phyloP scores from a whole-genome alignment of 2,329 filamentous ascomycete genomes.

The Aspergillus sp. region DNA sequence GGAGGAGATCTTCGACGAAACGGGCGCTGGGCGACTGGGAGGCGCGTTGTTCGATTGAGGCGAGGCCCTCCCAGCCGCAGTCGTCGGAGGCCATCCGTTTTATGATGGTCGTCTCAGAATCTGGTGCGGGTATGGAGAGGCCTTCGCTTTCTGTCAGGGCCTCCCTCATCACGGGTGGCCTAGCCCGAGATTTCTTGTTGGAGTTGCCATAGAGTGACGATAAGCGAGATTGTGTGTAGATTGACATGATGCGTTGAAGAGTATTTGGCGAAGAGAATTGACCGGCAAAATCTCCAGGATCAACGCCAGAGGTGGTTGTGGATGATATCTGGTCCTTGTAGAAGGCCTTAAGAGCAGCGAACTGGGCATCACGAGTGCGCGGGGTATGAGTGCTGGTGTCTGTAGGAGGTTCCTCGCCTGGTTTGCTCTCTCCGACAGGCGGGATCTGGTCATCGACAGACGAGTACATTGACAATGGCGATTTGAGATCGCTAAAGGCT shows the following conservation, averaged over 20 bases:
- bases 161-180: slow-evolving; percentile 76
- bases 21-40: slow-evolving; percentile 53
- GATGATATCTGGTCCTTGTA: slow-evolving; percentile 73
- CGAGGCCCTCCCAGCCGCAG: slow-evolving; percentile 64
- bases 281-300: slow-evolving; percentile 49
- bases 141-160: slow-evolving; percentile 71
- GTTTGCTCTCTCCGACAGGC: slow-evolving; percentile 24
- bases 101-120: slow-evolving; percentile 61
- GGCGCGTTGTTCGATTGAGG: slow-evolving; percentile 53
- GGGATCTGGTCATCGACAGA: slow-evolving; percentile 35
- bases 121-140: slow-evolving; percentile 61
- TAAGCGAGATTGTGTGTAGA: slow-evolving; percentile 67
- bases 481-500: slow-evolving; percentile 38
- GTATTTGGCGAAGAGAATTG: slow-evolving; percentile 74
- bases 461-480: slow-evolving; percentile 37
- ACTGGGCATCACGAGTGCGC: slow-evolving; percentile 68
- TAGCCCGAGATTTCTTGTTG: slow-evolving; percentile 66
- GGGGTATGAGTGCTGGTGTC: slow-evolving; percentile 23
- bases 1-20: slow-evolving; percentile 74
- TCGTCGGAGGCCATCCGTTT: slow-evolving; percentile 54
- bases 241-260: slow-evolving; percentile 83
- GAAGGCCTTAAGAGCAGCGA: slow-evolving; percentile 72
- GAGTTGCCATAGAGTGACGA: slow-evolving; percentile 52
- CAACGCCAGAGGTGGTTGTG: slow-evolving; percentile 56
- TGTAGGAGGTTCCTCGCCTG: slow-evolving; percentile 32